Evolutionary conservation across 1,284 basidiomycete species (phyloP).

Genomic region (Rhodotorula sp.): DNA sequence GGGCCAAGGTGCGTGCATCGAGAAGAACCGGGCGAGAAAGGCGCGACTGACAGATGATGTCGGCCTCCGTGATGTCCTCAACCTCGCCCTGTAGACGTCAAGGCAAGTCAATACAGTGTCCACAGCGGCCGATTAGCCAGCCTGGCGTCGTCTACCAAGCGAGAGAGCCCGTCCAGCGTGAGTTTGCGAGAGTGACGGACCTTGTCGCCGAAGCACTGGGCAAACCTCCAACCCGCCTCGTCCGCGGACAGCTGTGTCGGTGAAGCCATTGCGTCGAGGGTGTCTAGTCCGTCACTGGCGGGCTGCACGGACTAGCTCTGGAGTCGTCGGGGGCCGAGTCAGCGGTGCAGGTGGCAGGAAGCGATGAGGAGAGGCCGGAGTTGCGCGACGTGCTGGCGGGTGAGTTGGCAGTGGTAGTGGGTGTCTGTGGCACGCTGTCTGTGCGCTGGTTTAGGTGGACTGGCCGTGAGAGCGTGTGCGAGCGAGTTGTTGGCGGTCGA

Average conservation of each 20-base stretch:
- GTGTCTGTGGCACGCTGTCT: no score
- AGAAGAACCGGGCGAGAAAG: not conserved
- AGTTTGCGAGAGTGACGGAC: conserved; percentile 51
- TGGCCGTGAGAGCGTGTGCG: no score
- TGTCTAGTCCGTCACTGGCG: not conserved
- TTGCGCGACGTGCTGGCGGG: no score
- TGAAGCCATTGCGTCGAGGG: not conserved
- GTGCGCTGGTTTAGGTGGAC: no score
- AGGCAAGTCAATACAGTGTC: not conserved
- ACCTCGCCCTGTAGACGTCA: conserved; percentile 59
- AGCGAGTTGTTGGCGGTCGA: not conserved
- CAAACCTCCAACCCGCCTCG: conserved; percentile 92
- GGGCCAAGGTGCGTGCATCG: not conserved
- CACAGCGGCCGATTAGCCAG: no score
- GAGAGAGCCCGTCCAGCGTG: no score
- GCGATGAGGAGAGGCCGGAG: no score
- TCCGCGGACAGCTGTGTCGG: conserved; percentile 56
- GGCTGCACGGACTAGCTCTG: no score
- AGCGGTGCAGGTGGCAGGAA: no score
- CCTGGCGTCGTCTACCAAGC: no score
- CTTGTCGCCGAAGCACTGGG: conserved; percentile 99
- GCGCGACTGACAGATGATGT: conserved; percentile 71
- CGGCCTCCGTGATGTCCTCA: conserved; percentile 99
- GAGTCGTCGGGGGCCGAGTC: not conserved
- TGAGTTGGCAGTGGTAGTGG: no score